Base-by-base conservation (phyloP, 371 early-diverging fungal species). In the Mucor plumbeus region DNA sequence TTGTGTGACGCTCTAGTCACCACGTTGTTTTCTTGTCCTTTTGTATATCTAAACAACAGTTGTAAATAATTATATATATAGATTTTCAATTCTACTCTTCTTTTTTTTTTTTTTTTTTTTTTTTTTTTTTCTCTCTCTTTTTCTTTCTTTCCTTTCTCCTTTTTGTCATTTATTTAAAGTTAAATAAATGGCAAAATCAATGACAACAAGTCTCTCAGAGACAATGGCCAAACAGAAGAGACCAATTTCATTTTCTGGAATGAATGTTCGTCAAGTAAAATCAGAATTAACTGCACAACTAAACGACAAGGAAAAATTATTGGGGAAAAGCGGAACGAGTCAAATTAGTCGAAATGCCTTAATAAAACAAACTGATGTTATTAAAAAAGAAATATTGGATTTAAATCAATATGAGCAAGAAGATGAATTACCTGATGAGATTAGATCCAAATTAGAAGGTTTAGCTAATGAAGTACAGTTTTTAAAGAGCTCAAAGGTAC, bases 221-320 rank as follows among this genome's bases (percentile, higher is more conserved):
- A 59, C 62, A 36, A 56, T 21, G 44, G 21, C 7, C 36, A 68
- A 53, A 50, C 67, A 66, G 44, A 64, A 41, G 19, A 61, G 64
- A 17, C 66, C 60, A 21, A 66, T 73, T 48, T 73, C 73, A 6
- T 73, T 73, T 43, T 50, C 55, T 41, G 66, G 66, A 14, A 69
- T 69, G 73, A 73, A 59, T 34, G 65, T 61, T 3, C 35, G 64
- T 17, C 69, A 73, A 66, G 64, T 69, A 38, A 73, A 69, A 47
- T 13, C 39, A 19, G 63, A 73, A 50, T 26, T 73, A 8, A 35
- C 63, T 15, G 55, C 59, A 5, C 73, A 73, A 35, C 48, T 69
- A 0, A 39, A 63, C 9, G 59, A 73, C 7, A 64, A 73, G 33
- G 73, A 73, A 58, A 65, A 59, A 17, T 5, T 63, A 3, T 34